Conservation (phyloP, 2,329 filamentous ascomycete genomes). For the Penicillium sp. region DNA sequence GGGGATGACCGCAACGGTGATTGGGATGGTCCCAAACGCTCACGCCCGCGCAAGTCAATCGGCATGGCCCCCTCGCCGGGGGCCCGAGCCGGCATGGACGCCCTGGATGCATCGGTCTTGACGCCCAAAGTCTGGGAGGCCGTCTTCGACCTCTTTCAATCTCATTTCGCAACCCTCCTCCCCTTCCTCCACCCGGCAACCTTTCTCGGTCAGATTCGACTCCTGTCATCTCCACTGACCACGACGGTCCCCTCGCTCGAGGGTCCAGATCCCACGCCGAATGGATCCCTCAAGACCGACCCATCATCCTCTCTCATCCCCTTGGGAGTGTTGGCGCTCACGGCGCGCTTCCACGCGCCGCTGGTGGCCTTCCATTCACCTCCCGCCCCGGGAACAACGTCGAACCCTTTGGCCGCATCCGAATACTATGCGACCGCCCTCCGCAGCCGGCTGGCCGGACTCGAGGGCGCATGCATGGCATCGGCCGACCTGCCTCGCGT, state of each 20-base stretch:
- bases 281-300: conserved; percentile 28
- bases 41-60: conserved; percentile 33
- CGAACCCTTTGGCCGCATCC: conserved; percentile 47
- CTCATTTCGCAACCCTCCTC: conserved; percentile 52
- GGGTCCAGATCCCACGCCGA: conserved; percentile 26
- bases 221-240: conserved; percentile 24
- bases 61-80: conserved; percentile 27
- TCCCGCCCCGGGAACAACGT: conserved; percentile 35
- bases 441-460: conserved; percentile 41
- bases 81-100: conserved; percentile 37
- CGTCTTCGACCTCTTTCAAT: conserved; percentile 54
- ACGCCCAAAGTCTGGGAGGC: conserved; percentile 53
- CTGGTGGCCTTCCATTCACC: conserved; percentile 47
- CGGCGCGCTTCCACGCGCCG: conserved; percentile 49
- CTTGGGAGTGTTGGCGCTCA: conserved; percentile 51
- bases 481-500: conserved; percentile 45
- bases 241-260: conserved; percentile 12
- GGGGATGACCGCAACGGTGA: conserved; percentile 38
- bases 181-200: conserved; percentile 53
- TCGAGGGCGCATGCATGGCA: conserved; percentile 38
- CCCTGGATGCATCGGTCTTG: conserved; percentile 46
- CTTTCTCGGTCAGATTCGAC: conserved; percentile 46
- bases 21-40: conserved; percentile 40
- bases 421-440: conserved; percentile 52
- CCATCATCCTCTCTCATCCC: conserved; percentile 45